These are phyloP conservation scores for Sphenostylis stenocarpa DNA, from an alignment of 306 rosid species.

Conservation along the genomic window DNA sequence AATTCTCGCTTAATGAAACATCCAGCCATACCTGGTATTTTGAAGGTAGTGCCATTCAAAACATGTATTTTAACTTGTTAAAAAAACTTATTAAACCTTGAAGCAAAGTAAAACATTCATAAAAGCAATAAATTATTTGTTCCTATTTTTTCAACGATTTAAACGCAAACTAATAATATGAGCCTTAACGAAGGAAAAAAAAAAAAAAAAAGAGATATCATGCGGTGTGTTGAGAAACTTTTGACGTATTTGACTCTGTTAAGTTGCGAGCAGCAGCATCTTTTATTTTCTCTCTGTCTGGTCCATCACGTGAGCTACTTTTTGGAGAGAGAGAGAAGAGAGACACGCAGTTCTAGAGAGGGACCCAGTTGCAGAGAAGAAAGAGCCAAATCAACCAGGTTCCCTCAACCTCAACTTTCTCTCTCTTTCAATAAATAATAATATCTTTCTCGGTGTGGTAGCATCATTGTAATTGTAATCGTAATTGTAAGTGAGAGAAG, in stretches of 20 bases:
- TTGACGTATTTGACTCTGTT: not conserved
- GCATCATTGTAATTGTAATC: constrained; percentile 20
- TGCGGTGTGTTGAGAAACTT: not conserved
- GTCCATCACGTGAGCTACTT: constrained; percentile 57
- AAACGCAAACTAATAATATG: too few relatives aligned
- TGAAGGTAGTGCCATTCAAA: too few relatives aligned
- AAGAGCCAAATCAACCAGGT: constrained; percentile 27
- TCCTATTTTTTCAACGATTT: too few relatives aligned
- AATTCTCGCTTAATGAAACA: too few relatives aligned
- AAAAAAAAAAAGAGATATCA: not conserved
- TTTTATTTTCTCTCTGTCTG: constrained; percentile 22
- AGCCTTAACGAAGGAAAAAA: not conserved
- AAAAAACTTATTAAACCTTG: too few relatives aligned
- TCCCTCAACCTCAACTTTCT: constrained; percentile 13
- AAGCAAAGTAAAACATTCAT: too few relatives aligned
- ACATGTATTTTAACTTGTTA: too few relatives aligned
- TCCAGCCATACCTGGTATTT: too few relatives aligned
- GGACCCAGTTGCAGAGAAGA: constrained; percentile 9
- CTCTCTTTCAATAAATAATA: constrained; percentile 3
- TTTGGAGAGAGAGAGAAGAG: constrained; percentile 21
- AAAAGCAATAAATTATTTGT: too few relatives aligned
- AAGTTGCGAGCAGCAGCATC: not conserved
- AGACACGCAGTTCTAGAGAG: constrained; percentile 36
- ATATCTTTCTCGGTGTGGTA: constrained; percentile 28
- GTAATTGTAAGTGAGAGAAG: not conserved